A percentile compares a stretch with the other conserved stretches of the same genome.
These are phyloP conservation scores for Sphenostylis stenocarpa DNA, from an alignment of 306 rosid species.

Conservation along the genomic window DNA sequence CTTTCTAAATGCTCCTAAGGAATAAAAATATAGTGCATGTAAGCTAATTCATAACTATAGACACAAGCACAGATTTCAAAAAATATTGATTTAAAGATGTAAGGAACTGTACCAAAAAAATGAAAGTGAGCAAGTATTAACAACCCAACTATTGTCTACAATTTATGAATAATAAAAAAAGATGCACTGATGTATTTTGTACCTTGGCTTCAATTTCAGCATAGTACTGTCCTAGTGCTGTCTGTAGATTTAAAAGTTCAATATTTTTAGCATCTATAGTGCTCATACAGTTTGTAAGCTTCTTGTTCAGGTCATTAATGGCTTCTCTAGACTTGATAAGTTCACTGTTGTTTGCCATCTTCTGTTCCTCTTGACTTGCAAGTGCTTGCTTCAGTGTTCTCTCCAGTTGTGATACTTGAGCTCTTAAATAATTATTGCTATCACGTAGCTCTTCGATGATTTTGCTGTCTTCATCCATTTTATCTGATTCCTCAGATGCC, in stretches of 20 bases:
- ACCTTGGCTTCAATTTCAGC: conserved; percentile 97
- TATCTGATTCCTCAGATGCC: conserved; percentile 87
- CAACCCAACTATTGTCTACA: neutral
- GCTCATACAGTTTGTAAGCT: conserved; percentile 56
- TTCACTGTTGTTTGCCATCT: conserved; percentile 52
- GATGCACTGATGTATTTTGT: conserved; percentile 24
- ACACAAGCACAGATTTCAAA: neutral
- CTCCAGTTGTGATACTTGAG: conserved; percentile 63
- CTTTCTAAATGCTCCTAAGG: conserved; percentile 75
- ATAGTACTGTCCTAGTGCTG: conserved; percentile 88
- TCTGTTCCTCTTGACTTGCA: conserved; percentile 58
- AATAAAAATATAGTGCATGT: neutral
- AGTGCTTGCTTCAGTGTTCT: conserved; percentile 69
- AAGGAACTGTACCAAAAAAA: neutral
- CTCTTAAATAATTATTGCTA: conserved; percentile 53
- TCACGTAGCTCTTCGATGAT: conserved; percentile 65
- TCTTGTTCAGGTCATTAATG: conserved; percentile 64
- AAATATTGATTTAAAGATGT: neutral
- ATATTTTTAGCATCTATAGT: conserved; percentile 68
- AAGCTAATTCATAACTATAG: neutral
- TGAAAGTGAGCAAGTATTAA: neutral
- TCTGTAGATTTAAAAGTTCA: conserved; percentile 83
- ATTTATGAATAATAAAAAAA: neutral
- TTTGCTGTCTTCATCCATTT: conserved; percentile 84
- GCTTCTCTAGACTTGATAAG: conserved; percentile 52